A percentile compares a stretch with the other conserved stretches of the same genome.
Conservation (phyloP, 257 asterid species). For the Anisodus acutangulus region DNA sequence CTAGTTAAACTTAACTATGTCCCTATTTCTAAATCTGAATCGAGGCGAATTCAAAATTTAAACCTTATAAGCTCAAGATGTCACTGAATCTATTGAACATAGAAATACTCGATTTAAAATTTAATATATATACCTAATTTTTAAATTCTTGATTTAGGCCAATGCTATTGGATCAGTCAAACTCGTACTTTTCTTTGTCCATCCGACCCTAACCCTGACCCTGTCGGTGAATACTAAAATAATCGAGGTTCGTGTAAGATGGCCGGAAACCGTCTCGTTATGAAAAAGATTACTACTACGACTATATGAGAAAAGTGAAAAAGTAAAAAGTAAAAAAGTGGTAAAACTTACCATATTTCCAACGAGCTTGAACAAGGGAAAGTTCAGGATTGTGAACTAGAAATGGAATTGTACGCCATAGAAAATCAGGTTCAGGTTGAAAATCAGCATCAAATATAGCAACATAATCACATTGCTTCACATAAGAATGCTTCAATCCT, state of each 20-base stretch:
- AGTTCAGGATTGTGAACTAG: conserved; percentile 77
- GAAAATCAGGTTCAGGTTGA: conserved; percentile 93
- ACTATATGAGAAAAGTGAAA: background rate
- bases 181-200: no score
- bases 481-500: conserved; percentile 75
- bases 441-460: conserved; percentile 94
- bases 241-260: background rate
- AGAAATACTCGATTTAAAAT: no score
- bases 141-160: no score
- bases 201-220: no score
- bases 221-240: no score
- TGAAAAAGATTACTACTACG: background rate
- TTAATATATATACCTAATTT: no score
- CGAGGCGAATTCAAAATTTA: background rate
- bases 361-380: conserved; percentile 91
- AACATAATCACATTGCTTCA: conserved; percentile 80
- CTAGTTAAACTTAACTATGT: background rate
- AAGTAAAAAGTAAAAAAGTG: background rate
- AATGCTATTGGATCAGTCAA: no score
- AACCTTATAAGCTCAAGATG: no score
- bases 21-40: no score
- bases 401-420: conserved; percentile 80
- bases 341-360: conserved; percentile 75
- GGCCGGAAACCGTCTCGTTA: background rate
- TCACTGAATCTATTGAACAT: no score